These are phyloP conservation scores for Phytophthora litchii DNA, from an alignment of 352 stramenopile species.

Conservation along the genomic window DNA sequence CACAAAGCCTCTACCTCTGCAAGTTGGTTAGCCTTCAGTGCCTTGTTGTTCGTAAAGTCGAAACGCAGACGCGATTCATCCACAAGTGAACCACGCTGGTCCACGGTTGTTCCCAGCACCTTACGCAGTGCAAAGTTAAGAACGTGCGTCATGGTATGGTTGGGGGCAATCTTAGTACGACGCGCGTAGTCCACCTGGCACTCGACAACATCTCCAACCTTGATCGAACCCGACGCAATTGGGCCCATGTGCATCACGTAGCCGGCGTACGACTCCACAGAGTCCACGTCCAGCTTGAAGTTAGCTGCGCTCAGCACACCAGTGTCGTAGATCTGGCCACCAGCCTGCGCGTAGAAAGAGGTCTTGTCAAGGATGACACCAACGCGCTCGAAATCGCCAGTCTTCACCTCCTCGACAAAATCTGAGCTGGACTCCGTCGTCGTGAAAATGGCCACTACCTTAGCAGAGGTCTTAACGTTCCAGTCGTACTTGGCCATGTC, in stretches of 20 bases:
- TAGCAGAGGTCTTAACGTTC: conserved; percentile 79
- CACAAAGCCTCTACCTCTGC: conserved; percentile 86
- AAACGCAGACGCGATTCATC: conserved; percentile 98
- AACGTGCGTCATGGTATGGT: conserved; percentile 99
- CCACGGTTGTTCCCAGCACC: conserved; percentile 93
- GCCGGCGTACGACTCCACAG: conserved; percentile 95
- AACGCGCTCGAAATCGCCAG: conserved; percentile 85
- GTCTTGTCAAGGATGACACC: conserved; percentile 98
- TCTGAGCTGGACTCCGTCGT: conserved; percentile 88
- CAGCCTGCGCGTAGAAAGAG: conserved; percentile 98
- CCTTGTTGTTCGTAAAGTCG: conserved; percentile 98
- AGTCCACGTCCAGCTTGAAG: conserved; percentile 80
- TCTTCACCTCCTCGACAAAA: conserved; percentile 80
- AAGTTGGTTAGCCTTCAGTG: conserved; percentile 94
- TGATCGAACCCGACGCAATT: conserved; percentile 64
- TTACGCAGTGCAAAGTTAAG: conserved; percentile 97
- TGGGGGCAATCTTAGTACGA: conserved; percentile 94
- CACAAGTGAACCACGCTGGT: conserved; percentile 98
- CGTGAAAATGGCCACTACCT: conserved; percentile 94
- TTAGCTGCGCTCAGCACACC: conserved; percentile 68
- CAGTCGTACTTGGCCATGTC: conserved; percentile 96
- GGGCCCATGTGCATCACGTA: conserved; percentile 97
- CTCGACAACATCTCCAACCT: conserved; percentile 88
- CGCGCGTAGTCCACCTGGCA: conserved; percentile 95
- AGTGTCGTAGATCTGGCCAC: conserved; percentile 96